Base-by-base conservation (phyloP, 2,329 filamentous ascomycete genomes). In the Dothiorella sarmentorum region DNA sequence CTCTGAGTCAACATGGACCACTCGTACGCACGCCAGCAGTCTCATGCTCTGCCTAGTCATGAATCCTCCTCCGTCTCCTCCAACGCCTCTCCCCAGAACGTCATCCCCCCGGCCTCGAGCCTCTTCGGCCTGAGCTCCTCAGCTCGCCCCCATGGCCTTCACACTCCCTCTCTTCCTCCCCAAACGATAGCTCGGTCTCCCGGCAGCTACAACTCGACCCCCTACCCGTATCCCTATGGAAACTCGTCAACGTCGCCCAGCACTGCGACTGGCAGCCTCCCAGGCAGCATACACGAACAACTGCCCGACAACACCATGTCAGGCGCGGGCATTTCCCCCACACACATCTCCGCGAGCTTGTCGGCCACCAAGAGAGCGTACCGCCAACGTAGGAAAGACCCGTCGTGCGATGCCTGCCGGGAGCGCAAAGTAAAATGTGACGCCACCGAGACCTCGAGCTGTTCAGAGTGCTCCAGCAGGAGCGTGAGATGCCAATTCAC, bases 401-500 rank as follows among this genome's bases (percentile, higher is more conserved):
- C 94, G 1, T 97, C 91, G 69, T 99, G 94, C 73, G 94, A 99
- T 78, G 94, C 94, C 52, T 99, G 94, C 72, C 85, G 94, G 61
- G 94, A 99, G 69, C 81, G 85, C 45, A 87, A 87, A 75, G 84
- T 87, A 64, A 87, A 87, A 82, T 99, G 94, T 73, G 94, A 99
- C 78, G 94, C 94, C 29, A 97, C 94, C 15, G 94, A 97, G 71
- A 96, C 90, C 17, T 87, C 90, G 10, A 96, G 93, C 75, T 99
- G 94, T 73, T 97, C 94, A 1, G 94, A 99, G 75, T 99, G 94
- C 76, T 94, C 91, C 4, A 97, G 92, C 72, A 87, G 94, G 64
- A 95, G 93, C 70, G 93, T 97, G 64, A 96, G 95, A 73, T 99
- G 94, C 71, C 93, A 97, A 70, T 99, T 99, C 71, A 99, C 94